Evolutionary conservation across 768 basidiomycete genomes (phyloP).

Genomic region (Lyophyllum semitale): DNA sequence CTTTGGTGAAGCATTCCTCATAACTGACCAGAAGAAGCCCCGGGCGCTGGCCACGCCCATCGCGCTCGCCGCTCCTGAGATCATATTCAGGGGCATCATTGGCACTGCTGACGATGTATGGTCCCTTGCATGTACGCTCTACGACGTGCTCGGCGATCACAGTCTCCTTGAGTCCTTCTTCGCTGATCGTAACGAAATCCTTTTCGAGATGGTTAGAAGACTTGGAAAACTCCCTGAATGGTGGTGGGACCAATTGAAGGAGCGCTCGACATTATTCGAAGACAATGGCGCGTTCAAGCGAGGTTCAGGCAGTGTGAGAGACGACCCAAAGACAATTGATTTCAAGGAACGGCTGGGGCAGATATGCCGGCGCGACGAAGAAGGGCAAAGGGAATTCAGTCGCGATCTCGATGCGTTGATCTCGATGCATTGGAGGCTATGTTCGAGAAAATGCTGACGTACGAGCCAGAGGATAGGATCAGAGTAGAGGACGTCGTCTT

Average conservation of each 20-base stretch:
- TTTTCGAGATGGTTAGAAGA: conserved; percentile 2
- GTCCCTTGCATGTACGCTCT: conserved; percentile 5
- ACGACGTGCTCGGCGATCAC: conserved; percentile 6
- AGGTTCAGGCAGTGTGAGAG: not conserved
- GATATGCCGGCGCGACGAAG: not conserved
- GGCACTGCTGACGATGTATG: not conserved
- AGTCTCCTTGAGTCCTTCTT: conserved; percentile 4
- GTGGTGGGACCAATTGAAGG: conserved; percentile 3
- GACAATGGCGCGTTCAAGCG: conserved; percentile 1
- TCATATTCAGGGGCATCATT: not conserved
- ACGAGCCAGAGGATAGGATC: conserved; percentile 9
- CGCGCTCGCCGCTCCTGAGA: conserved; percentile 8
- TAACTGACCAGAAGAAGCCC: not conserved
- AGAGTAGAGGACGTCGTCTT: conserved; percentile 4
- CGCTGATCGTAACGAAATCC: not conserved
- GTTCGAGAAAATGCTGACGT: conserved; percentile 1
- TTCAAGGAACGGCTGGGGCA: conserved; percentile 4
- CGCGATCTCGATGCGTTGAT: not conserved
- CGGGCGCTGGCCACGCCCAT: not conserved
- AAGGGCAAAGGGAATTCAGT: conserved; percentile 3
- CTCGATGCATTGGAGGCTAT: conserved; percentile 4
- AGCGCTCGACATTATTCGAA: not conserved
- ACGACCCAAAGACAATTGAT: conserved; percentile 1
- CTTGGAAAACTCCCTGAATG: conserved; percentile 5
- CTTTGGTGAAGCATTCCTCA: conserved; percentile 9